These are phyloP conservation scores for Suillus subalutaceus DNA, from an alignment of 768 basidiomycete species.

Conservation along the genomic window DNA sequence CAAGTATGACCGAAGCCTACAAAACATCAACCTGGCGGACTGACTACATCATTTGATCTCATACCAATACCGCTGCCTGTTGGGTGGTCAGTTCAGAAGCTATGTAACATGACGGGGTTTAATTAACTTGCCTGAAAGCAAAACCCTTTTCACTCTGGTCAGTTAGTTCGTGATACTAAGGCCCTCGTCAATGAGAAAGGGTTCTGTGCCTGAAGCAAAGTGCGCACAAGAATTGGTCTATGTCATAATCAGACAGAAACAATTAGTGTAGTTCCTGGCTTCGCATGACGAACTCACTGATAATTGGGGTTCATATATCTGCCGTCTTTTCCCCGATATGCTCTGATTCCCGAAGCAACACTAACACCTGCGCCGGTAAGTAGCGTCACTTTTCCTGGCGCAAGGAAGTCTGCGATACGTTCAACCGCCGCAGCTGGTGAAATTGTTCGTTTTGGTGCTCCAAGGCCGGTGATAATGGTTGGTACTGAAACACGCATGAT, in stretches of 20 bases:
- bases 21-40: neutral
- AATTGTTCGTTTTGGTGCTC: conserved; percentile 34
- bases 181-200: conserved; percentile 20
- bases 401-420: conserved; percentile 66
- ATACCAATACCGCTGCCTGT: conserved; percentile 84
- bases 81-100: conserved; percentile 3
- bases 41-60: conserved; percentile 16
- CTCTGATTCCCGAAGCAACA: conserved; percentile 93
- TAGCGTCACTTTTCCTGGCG: conserved; percentile 68
- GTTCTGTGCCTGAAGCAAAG: neutral
- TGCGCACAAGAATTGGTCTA: conserved; percentile 60
- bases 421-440: conserved; percentile 57
- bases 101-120: conserved; percentile 5
- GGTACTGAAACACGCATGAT: conserved; percentile 83
- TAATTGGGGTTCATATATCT: conserved; percentile 90
- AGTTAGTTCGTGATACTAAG: conserved; percentile 77
- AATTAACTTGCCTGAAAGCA: conserved; percentile 61
- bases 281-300: conserved; percentile 50
- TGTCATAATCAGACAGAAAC: conserved; percentile 6
- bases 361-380: conserved; percentile 93
- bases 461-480: conserved; percentile 52
- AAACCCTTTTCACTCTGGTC: conserved; percentile 71
- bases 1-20: conserved; percentile 70
- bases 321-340: conserved; percentile 88
- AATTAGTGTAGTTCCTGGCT: conserved; percentile 1